A percentile compares a stretch with the other conserved stretches of the same genome.
Conservation (phyloP, 2,329 filamentous ascomycete species). For the Knoxdaviesia capensis region DNA sequence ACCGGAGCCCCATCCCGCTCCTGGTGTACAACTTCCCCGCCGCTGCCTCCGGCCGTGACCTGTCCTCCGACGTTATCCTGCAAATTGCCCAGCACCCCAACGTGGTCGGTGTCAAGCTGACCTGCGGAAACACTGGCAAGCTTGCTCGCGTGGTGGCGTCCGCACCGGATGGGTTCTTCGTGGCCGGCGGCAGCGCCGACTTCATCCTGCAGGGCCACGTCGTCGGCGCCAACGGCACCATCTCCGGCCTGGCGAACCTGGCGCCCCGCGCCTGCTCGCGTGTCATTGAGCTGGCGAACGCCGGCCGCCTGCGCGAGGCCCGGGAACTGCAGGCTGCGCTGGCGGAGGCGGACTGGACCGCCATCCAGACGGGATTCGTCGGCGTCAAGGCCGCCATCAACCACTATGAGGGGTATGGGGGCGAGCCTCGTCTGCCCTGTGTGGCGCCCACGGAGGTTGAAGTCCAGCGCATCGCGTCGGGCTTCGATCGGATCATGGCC, state of each 20-base stretch:
- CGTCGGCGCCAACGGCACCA: constrained; percentile 18
- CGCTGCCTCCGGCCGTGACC: constrained; percentile 33
- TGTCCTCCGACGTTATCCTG: constrained; percentile 35
- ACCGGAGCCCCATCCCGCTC: constrained; percentile 34
- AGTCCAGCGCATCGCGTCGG: constrained; percentile 14
- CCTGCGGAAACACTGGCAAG: constrained; percentile 44
- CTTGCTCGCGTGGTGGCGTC: constrained; percentile 24
- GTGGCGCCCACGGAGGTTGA: constrained; percentile 13
- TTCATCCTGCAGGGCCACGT: constrained; percentile 20
- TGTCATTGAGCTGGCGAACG: constrained; percentile 14
- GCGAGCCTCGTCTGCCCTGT: constrained; percentile 19
- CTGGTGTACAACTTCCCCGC: constrained; percentile 45
- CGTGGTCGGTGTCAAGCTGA: constrained; percentile 42
- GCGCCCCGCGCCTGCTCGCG: constrained; percentile 15
- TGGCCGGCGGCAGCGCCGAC: constrained; percentile 22
- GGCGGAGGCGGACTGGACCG: constrained; percentile 23
- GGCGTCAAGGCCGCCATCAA: constrained; percentile 25
- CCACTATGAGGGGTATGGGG: constrained; percentile 17
- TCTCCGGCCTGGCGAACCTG: constrained; percentile 20
- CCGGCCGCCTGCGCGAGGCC: constrained; percentile 14
- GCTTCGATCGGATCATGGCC: constrained; percentile 15
- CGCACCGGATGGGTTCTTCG: constrained; percentile 13
- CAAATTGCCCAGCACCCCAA: constrained; percentile 31
- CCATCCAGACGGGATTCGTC: constrained; percentile 26
- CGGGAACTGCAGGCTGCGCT: constrained; percentile 18